Conservation (phyloP, 108 stramenopile genomes). For the Schizochytrium sp. region DNA sequence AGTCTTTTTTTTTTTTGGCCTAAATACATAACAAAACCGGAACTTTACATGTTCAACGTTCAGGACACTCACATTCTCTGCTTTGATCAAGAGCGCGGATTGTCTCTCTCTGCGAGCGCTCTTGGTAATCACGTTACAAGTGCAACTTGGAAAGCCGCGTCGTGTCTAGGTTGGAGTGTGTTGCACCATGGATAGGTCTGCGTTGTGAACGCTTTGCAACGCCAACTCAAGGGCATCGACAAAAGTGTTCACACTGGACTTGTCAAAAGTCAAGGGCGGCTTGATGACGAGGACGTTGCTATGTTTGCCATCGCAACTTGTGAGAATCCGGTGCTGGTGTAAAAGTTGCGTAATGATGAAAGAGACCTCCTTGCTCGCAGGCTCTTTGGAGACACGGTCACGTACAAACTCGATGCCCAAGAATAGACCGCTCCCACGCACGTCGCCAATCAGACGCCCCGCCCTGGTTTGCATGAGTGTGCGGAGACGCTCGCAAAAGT, state of each 20-base stretch:
- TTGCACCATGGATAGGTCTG: not conserved
- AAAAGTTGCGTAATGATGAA: not conserved
- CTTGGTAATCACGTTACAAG: not conserved
- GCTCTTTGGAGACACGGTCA: constrained; percentile 23
- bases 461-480: constrained; percentile 24
- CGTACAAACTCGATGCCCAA: constrained; percentile 79
- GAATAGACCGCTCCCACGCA: constrained; percentile 84
- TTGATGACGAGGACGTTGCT: constrained; percentile 86
- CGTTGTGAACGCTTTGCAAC: not conserved
- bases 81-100: no score
- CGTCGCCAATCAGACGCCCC: constrained; percentile 65
- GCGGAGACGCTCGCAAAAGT: constrained; percentile 48
- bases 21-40: no score
- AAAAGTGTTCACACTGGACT: constrained; percentile 19
- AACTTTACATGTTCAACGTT: no score
- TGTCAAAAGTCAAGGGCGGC: constrained; percentile 81
- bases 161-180: not conserved
- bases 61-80: no score
- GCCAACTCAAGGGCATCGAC: not conserved
- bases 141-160: no score
- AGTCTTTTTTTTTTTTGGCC: no score
- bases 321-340: constrained; percentile 56
- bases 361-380: not conserved
- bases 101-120: not conserved
- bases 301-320: constrained; percentile 73